phyloP scores from a whole-genome alignment of 768 basidiomycete species.

The Hypholoma fasciculare region DNA sequence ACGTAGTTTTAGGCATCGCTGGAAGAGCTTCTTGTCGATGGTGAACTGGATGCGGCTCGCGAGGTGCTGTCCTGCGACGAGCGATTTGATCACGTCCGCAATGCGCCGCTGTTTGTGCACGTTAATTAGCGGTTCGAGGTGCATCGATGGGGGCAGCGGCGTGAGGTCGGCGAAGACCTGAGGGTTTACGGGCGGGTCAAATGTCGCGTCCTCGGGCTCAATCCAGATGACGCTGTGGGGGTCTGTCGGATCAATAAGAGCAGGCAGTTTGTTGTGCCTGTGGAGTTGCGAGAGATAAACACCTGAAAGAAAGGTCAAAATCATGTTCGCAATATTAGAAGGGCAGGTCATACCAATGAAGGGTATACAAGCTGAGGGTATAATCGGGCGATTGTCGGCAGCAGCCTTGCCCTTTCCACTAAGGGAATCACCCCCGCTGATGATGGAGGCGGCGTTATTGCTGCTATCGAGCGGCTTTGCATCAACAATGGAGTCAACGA shows the following conservation, averaged over 20 bases:
- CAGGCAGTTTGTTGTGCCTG: conserved; percentile 66
- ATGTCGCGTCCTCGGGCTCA: conserved; percentile 60
- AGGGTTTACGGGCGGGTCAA: conserved; percentile 71
- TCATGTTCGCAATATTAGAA: neutral
- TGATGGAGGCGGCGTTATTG: conserved; percentile 54
- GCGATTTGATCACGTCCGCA: conserved; percentile 75
- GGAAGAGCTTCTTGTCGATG: conserved; percentile 75
- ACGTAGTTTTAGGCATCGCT: conserved; percentile 69
- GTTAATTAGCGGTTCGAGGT: conserved; percentile 84
- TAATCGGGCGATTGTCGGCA: conserved; percentile 36
- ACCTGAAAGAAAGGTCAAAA: conserved; percentile 38
- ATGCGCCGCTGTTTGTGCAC: conserved; percentile 87
- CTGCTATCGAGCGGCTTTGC: conserved; percentile 58
- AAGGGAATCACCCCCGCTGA: conserved; percentile 43
- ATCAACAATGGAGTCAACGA: conserved; percentile 64
- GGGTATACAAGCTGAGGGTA: conserved; percentile 68
- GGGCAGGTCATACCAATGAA: conserved; percentile 60
- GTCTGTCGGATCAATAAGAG: conserved; percentile 81
- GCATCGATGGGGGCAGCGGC: conserved; percentile 73
- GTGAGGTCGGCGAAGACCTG: conserved; percentile 77
- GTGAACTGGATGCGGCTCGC: conserved; percentile 71
- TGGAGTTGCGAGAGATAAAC: conserved; percentile 76
- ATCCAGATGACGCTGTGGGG: conserved; percentile 68
- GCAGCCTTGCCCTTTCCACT: conserved; percentile 38
- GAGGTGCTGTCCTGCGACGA: conserved; percentile 83